Conservation (phyloP, 75 land plant species). For the Larix kaempferi region DNA sequence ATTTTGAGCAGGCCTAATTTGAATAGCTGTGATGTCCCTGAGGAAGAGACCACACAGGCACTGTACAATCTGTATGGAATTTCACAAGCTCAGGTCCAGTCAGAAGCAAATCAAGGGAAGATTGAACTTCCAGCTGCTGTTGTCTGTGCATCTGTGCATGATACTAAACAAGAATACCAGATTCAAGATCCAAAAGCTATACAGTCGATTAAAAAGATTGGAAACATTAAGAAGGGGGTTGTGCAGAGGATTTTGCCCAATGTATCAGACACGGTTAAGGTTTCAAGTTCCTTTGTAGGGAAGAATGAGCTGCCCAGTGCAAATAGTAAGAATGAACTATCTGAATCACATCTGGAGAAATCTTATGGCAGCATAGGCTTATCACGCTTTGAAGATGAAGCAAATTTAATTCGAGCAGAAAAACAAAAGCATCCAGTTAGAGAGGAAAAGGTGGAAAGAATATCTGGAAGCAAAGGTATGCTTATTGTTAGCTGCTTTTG, state of each 20-base stretch:
- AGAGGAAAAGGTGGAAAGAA: slow-evolving; percentile 27
- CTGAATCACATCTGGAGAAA: slow-evolving; percentile 15
- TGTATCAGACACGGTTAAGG: background rate
- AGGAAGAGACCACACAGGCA: slow-evolving; percentile 75
- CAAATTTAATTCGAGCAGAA: slow-evolving; percentile 14
- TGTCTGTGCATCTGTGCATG: slow-evolving; percentile 9
- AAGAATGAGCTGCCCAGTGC: slow-evolving; percentile 21
- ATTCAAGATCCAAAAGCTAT: background rate
- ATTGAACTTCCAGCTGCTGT: slow-evolving; percentile 13
- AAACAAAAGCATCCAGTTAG: slow-evolving; percentile 23
- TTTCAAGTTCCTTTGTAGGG: slow-evolving; percentile 23
- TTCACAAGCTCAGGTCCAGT: slow-evolving; percentile 26
- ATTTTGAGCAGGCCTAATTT: slow-evolving; percentile 63
- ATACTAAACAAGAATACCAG: slow-evolving; percentile 14
- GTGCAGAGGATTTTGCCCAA: slow-evolving; percentile 13
- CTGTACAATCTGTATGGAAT: slow-evolving; percentile 23
- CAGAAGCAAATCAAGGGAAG: slow-evolving; percentile 12
- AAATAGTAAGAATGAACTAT: slow-evolving; percentile 48
- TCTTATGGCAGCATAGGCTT: slow-evolving; percentile 11
- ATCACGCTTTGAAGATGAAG: slow-evolving; percentile 16
- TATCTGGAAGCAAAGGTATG: slow-evolving; percentile 47
- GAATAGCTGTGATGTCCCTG: slow-evolving; percentile 67
- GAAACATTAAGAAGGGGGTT: slow-evolving; percentile 33
- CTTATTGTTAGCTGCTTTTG: background rate
- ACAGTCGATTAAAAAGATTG: slow-evolving; percentile 7